A percentile compares a stretch with the other conserved stretches of the same genome.
Conservation (phyloP, 208 protist species). For the Trypanosoma cruzi region DNA sequence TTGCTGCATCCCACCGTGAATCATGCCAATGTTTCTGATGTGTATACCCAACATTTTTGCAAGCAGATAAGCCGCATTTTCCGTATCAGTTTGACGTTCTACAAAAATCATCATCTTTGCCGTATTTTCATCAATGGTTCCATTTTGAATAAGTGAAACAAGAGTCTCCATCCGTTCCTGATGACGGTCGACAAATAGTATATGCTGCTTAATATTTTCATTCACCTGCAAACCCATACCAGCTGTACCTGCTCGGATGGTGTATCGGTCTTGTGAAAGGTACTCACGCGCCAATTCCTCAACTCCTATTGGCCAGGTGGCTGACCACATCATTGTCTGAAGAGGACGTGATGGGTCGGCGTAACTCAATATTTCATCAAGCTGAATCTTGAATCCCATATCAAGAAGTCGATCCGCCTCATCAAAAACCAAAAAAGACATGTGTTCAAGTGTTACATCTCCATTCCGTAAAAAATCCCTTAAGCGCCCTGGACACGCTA, state of each 20-base stretch:
- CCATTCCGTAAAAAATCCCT: conserved; percentile 95
- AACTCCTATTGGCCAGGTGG: conserved; percentile 92
- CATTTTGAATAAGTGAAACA: conserved; percentile 67
- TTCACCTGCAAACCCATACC: conserved; percentile 86
- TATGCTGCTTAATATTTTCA: conserved; percentile 77
- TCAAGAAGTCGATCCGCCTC: conserved; percentile 98
- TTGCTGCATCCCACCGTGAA: conserved; percentile 96
- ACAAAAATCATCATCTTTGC: conserved; percentile 94
- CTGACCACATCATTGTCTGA: conserved; percentile 98
- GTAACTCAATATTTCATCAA: conserved; percentile 95
- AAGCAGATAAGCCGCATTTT: conserved; percentile 62
- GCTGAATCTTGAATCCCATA: conserved; percentile 93
- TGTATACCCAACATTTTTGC: conserved; percentile 71
- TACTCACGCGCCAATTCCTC: conserved; percentile 86
- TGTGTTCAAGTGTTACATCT: conserved; percentile 77
- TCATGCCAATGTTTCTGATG: conserved; percentile 72
- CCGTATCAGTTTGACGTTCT: conserved; percentile 89
- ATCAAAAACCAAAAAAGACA: conserved; percentile 99
- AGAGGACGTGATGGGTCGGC: conserved; percentile 38
- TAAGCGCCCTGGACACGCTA: conserved; percentile 99
- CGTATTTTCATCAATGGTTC: conserved; percentile 84
- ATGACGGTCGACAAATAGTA: conserved; percentile 65
- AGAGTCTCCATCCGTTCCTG: conserved; percentile 71
- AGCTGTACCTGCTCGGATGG: conserved; percentile 87
- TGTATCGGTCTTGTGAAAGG: conserved; percentile 72